Percentiles rank a stretch among this genome's conserved stretches.
Conservation (phyloP, 441 rosid genomes). For the Pelargonium fulgidum region DNA sequence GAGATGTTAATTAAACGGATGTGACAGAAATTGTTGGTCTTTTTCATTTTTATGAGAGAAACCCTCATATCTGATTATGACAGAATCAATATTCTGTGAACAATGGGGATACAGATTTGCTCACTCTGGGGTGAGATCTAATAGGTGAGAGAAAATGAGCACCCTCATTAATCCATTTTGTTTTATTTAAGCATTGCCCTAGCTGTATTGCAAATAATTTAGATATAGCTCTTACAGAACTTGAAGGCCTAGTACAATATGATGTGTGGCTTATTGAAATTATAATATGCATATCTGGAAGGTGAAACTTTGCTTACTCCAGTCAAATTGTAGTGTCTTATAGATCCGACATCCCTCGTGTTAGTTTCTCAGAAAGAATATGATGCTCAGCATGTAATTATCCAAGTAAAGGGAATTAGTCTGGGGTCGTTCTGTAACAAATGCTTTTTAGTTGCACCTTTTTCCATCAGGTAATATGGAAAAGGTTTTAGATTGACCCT, state of each 20-base stretch:
- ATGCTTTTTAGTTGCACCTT: not conserved
- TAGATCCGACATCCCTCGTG: not conserved
- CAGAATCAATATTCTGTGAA: too few relatives aligned
- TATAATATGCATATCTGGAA: not conserved
- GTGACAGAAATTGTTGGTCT: not conserved
- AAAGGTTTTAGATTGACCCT: too few relatives aligned
- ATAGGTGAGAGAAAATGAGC: not conserved
- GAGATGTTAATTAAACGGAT: not conserved
- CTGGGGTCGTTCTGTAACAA: not conserved
- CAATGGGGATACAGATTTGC: too few relatives aligned
- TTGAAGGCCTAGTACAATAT: not conserved
- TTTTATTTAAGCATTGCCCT: not conserved
- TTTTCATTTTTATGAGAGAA: not conserved
- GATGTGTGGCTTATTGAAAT: not conserved
- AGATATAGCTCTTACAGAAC: not conserved
- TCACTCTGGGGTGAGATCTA: not conserved
- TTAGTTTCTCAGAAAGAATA: not conserved
- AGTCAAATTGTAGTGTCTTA: not conserved
- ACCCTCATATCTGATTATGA: not conserved
- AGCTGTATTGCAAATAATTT: not conserved
- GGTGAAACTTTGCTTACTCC: not conserved
- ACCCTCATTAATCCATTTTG: not conserved
- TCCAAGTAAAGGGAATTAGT: not conserved
- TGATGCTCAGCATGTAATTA: not conserved
- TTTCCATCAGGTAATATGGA: not conserved